A percentile compares a stretch with the other conserved stretches of the same genome.
These are phyloP conservation scores for Tricladium varicosporioides DNA, from an alignment of 2,329 filamentous ascomycete species.

Conservation along the genomic window DNA sequence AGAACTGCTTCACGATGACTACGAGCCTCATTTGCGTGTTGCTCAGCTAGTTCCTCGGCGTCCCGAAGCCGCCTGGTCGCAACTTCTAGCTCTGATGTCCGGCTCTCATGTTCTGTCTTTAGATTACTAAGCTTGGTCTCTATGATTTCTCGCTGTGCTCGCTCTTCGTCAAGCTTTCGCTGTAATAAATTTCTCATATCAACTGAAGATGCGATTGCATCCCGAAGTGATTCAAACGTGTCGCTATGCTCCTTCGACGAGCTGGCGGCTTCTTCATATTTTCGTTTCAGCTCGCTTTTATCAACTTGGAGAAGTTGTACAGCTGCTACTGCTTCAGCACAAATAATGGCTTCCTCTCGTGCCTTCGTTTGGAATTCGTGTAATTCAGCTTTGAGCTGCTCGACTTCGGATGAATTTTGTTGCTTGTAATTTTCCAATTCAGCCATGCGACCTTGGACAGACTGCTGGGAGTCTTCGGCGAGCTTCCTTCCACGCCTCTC, in stretches of 20 bases:
- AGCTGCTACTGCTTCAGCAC: constrained; percentile 72
- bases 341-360: constrained; percentile 76
- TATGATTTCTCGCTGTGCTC: constrained; percentile 67
- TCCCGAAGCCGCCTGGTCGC: constrained; percentile 74
- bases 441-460: constrained; percentile 76
- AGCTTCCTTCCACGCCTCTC: constrained; percentile 79
- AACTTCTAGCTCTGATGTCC: constrained; percentile 72
- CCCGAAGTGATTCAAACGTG: constrained; percentile 72
- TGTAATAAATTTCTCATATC: constrained; percentile 77
- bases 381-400: constrained; percentile 80
- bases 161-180: constrained; percentile 79
- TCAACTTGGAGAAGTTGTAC: constrained; percentile 79
- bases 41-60: constrained; percentile 83
- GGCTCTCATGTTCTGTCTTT: constrained; percentile 78
- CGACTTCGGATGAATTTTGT: constrained; percentile 78
- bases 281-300: constrained; percentile 71
- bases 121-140: constrained; percentile 76
- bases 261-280: constrained; percentile 65
- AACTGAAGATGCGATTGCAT: constrained; percentile 74
- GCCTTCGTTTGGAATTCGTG: constrained; percentile 75
- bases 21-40: constrained; percentile 81
- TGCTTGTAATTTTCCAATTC: constrained; percentile 85
- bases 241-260: constrained; percentile 67
- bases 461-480: constrained; percentile 82
- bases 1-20: constrained; percentile 82